Evolutionary conservation across 1,284 basidiomycete species (phyloP).

Genomic region (Fomitopsis schrenkii): DNA sequence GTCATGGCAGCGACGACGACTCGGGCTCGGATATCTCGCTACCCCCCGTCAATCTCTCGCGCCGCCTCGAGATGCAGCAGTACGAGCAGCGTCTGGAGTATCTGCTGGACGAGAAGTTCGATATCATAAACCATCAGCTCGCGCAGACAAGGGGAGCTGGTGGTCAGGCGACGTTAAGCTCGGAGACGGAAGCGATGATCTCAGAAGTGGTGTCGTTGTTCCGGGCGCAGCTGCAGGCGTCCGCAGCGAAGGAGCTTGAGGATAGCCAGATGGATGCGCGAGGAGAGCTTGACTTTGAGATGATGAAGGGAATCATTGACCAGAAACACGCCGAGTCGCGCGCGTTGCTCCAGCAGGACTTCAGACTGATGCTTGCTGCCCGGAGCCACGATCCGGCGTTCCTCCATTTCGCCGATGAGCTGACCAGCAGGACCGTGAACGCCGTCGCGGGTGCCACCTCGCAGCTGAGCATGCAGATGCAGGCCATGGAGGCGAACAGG

Average conservation of each 20-base stretch:
- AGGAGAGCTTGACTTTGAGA: conserved; percentile 72
- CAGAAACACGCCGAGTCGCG: conserved; percentile 61
- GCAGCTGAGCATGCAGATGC: conserved; percentile 58
- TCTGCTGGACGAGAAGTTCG: conserved; percentile 65
- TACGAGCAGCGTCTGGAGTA: conserved; percentile 55
- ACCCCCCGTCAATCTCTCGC: conserved; percentile 49
- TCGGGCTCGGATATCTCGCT: conserved; percentile 39
- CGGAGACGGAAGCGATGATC: conserved; percentile 55
- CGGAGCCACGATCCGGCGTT: conserved; percentile 18
- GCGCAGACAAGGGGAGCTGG: conserved; percentile 16
- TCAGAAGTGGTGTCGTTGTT: conserved; percentile 64
- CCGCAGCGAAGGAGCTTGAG: conserved; percentile 53
- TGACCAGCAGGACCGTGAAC: conserved; percentile 49
- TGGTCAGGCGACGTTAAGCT: conserved; percentile 27
- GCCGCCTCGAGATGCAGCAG: conserved; percentile 53
- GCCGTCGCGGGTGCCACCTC: conserved; percentile 57
- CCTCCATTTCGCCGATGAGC: conserved; percentile 46
- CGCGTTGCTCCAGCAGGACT: conserved; percentile 52
- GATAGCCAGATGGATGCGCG: conserved; percentile 66
- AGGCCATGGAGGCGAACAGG: conserved; percentile 41
- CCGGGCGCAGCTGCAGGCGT: conserved; percentile 61
- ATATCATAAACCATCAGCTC: conserved; percentile 33
- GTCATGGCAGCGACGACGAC: conserved; percentile 11
- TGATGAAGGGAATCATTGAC: conserved; percentile 67
- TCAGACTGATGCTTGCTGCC: conserved; percentile 40